phyloP scores from a whole-genome alignment of 192 early-diverging fungal genomes.

The Dissophora globulifera region DNA sequence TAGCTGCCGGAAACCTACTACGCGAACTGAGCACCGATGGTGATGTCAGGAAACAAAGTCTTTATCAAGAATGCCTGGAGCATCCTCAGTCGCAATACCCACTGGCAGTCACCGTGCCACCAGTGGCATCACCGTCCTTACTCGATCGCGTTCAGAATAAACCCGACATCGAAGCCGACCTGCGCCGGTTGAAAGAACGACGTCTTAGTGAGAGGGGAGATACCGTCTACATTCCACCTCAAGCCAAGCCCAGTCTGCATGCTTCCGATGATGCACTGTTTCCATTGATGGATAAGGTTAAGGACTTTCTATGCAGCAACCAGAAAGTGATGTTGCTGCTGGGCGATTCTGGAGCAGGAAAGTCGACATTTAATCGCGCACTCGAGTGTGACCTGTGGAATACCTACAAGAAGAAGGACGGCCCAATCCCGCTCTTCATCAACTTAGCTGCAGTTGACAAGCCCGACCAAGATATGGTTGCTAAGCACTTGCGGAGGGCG shows the following conservation, averaged over 20 bases:
- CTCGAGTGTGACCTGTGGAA: slow-evolving; percentile 8
- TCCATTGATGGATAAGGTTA: background rate
- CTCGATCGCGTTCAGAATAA: background rate
- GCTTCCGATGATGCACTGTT: background rate
- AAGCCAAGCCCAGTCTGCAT: background rate
- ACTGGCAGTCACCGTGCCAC: too few relatives aligned
- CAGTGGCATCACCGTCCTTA: background rate
- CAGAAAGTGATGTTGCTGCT: slow-evolving; percentile 7
- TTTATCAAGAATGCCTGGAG: too few relatives aligned
- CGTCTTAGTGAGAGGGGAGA: too few relatives aligned
- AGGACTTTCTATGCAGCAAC: background rate
- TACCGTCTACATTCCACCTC: background rate
- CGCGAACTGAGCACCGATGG: too few relatives aligned
- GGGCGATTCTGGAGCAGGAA: slow-evolving; percentile 20
- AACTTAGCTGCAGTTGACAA: background rate
- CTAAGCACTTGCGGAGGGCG: background rate
- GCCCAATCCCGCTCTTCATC: slow-evolving; percentile 4
- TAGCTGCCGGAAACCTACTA: too few relatives aligned
- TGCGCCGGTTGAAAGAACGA: background rate
- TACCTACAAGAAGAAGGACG: background rate
- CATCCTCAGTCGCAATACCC: too few relatives aligned
- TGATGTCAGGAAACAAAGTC: too few relatives aligned
- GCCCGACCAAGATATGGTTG: slow-evolving; percentile 6
- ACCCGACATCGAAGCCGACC: background rate
- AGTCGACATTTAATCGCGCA: slow-evolving; percentile 2